Evolutionary conservation across 306 rosid genomes (phyloP).

Genomic region (Datisca glomerata): DNA sequence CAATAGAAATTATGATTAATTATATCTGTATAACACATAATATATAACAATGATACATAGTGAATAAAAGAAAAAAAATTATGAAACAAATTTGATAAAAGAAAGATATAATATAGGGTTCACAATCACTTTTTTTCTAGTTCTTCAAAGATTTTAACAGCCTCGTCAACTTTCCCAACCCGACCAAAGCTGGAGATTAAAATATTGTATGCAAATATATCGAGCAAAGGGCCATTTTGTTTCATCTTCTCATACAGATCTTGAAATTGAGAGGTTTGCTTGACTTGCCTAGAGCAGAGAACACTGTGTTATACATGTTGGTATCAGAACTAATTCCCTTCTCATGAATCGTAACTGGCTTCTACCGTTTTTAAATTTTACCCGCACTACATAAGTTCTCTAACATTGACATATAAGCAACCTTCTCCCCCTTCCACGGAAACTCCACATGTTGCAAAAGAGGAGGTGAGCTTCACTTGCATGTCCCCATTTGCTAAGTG

Average conservation of each 20-base stretch:
- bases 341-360: slow-evolving; percentile 59
- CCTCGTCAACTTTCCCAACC: too few species aligned
- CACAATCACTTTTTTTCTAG: too few species aligned
- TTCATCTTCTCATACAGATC: slow-evolving; percentile 84
- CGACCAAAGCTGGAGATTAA: too few species aligned
- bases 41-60: too few species aligned
- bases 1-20: too few species aligned
- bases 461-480: slow-evolving; percentile 76
- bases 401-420: slow-evolving; percentile 70
- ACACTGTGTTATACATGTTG: slow-evolving; percentile 72
- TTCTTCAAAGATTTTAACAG: too few species aligned
- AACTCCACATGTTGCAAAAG: slow-evolving; percentile 89
- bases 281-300: slow-evolving; percentile 60
- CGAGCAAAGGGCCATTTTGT: slow-evolving; percentile 56
- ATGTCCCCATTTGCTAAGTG: slow-evolving; percentile 73
- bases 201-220: slow-evolving; percentile 82
- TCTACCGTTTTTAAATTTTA: slow-evolving; percentile 74
- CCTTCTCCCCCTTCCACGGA: slow-evolving; percentile 65
- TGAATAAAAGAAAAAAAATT: too few species aligned
- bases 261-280: slow-evolving; percentile 54
- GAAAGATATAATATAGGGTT: too few species aligned
- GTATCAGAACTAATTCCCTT: slow-evolving; percentile 60
- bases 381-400: slow-evolving; percentile 72
- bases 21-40: too few species aligned
- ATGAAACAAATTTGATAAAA: too few species aligned